phyloP scores from a whole-genome alignment of 352 stramenopile genomes.

The Phytophthora foliorum region DNA sequence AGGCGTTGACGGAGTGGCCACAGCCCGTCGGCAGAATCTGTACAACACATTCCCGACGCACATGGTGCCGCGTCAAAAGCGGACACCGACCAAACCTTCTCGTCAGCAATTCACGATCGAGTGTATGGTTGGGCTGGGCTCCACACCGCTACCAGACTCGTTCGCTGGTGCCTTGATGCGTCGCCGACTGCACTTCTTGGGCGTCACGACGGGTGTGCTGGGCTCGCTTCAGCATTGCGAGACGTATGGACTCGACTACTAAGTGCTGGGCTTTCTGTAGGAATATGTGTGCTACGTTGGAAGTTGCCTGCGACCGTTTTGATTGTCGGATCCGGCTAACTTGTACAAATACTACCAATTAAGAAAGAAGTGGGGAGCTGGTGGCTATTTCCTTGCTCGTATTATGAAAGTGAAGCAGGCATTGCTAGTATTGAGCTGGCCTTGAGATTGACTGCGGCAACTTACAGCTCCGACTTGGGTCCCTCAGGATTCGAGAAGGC shows the following conservation, averaged over 20 bases:
- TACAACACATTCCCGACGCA: conserved; percentile 64
- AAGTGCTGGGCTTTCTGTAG: conserved; percentile 7
- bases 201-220: conserved; percentile 36
- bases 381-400: conserved; percentile 8
- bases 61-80: conserved; percentile 56
- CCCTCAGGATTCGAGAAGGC: conserved; percentile 34
- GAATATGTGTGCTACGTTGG: background rate
- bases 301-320: background rate
- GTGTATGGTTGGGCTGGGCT: conserved; percentile 59
- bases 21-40: conserved; percentile 37
- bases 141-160: conserved; percentile 41
- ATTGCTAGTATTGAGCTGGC: background rate
- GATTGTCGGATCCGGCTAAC: conserved; percentile 6
- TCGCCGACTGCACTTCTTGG: conserved; percentile 53
- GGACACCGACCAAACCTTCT: conserved; percentile 25
- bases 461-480: conserved; percentile 39
- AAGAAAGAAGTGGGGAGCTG: conserved; percentile 1
- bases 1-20: conserved; percentile 32
- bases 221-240: conserved; percentile 48
- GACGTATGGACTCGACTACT: conserved; percentile 28
- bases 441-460: conserved; percentile 4
- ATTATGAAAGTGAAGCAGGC: conserved; percentile 16
- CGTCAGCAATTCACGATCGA: conserved; percentile 42
- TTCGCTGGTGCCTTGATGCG: conserved; percentile 50
- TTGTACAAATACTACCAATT: conserved; percentile 19